These are phyloP conservation scores for Quercus glauca DNA, from an alignment of 306 rosid species.

Conservation along the genomic window DNA sequence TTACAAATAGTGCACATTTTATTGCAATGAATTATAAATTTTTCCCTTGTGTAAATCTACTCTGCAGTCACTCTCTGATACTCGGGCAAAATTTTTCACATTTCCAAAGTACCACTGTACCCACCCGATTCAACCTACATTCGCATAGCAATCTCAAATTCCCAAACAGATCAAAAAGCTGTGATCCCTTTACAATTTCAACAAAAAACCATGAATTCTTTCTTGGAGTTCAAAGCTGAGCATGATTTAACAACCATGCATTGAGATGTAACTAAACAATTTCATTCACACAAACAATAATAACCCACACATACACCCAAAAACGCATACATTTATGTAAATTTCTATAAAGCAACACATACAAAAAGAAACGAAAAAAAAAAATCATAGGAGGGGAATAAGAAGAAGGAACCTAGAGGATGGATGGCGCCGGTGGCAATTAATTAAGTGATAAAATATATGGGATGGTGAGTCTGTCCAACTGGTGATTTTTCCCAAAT, in stretches of 20 bases:
- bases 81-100: background rate
- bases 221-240: background rate
- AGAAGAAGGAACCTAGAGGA: slow-evolving; percentile 60
- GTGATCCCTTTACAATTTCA: too few species aligned
- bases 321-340: background rate
- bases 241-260: background rate
- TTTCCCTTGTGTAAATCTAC: background rate
- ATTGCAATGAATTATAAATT: background rate
- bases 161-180: background rate
- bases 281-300: background rate
- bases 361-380: background rate
- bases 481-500: slow-evolving; percentile 14
- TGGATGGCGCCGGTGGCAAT: slow-evolving; percentile 74
- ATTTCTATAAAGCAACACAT: background rate
- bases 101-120: background rate
- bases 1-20: background rate
- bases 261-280: background rate
- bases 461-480: slow-evolving; percentile 66
- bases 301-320: background rate
- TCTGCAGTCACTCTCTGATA: background rate
- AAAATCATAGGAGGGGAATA: background rate
- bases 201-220: background rate
- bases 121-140: background rate
- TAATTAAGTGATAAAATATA: slow-evolving; percentile 61
- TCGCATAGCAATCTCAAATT: background rate